Evolutionary conservation across 306 rosid genomes (phyloP).

Genomic region (Crotalaria pallida): DNA sequence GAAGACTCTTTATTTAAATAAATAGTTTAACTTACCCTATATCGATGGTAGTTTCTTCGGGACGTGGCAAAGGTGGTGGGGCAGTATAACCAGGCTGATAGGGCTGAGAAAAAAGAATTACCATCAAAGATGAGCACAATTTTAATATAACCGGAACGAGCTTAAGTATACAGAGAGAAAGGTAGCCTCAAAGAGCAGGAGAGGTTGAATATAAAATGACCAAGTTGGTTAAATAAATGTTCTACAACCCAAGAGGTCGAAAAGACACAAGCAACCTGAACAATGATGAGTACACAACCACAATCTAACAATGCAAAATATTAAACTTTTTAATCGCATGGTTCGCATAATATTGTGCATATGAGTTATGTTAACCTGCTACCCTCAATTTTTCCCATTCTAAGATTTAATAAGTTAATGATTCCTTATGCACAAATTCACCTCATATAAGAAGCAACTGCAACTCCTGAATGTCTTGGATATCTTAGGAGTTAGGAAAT

Average conservation of each 20-base stretch:
- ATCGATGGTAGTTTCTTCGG: conserved; percentile 79
- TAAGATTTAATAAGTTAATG: background rate
- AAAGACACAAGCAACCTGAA: background rate
- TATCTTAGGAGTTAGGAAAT: background rate
- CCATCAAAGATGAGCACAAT: background rate
- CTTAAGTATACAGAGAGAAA: background rate
- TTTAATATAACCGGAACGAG: background rate
- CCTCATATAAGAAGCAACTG: background rate
- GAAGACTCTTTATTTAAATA: background rate
- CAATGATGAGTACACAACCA: background rate
- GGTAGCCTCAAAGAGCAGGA: background rate
- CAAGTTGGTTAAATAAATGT: background rate
- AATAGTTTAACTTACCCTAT: conserved; percentile 52
- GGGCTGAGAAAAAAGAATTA: conserved; percentile 36
- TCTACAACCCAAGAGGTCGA: background rate
- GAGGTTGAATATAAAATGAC: background rate
- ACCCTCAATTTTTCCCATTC: background rate
- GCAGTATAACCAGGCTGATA: conserved; percentile 71
- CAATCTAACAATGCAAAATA: background rate
- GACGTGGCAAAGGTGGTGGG: conserved; percentile 59
- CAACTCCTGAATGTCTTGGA: background rate
- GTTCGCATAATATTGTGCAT: background rate
- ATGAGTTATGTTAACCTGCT: background rate
- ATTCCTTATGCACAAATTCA: background rate
- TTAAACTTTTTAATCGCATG: background rate